Evolutionary conservation across 345 rosid genomes (phyloP), one percentile per base, ranked within the genome.

Genomic region (Lagerstroemia speciosa): DNA sequence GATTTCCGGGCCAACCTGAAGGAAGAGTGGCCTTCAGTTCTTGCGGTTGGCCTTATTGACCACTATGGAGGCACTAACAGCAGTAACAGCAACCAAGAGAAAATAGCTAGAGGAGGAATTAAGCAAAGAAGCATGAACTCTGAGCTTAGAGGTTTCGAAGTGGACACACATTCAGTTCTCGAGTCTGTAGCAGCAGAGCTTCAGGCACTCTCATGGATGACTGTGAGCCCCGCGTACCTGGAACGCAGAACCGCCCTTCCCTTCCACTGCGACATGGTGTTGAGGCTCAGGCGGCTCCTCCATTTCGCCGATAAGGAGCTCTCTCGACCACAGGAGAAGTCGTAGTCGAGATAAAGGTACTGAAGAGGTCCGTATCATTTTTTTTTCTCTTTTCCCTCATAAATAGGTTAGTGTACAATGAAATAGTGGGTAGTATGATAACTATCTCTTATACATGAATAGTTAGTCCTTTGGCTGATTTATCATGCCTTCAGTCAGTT

Each of bases 171-270:
- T 80, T 76, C 87, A 68, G 79, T 95, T 78, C 96, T 95, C 0
- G 92, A 87, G 81, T 78, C 91, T 58, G 45, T 95, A 69, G 87
- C 91, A 34, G 98, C 96, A 60, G 99, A 95, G 74, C 98, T 95
- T 76, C 98, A 95, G 78, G 97, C 98, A 69, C 77, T 95, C 64
- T 95, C 99, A 29, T 95, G 96, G 97, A 87, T 95, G 98, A 95
- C 97, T 8, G 92, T 79, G 66, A 95, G 99, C 79, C 98, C 98
- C 0, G 92, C 89, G 31, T 92, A 86, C 77, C 66, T 84, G 72
- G 98, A 91, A 55, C 80, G 99, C 69, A 84, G 99, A 57, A 88
- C 91, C 22, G 89, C 92, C 45, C 83, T 95, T 45, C 99, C 99
- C 2, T 90, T 88, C 77, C 99, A 92, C 72, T 86, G 96, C 68